Evolutionary conservation across 2,329 filamentous ascomycete species (phyloP).

Genomic region (Hypoxylon sp.): DNA sequence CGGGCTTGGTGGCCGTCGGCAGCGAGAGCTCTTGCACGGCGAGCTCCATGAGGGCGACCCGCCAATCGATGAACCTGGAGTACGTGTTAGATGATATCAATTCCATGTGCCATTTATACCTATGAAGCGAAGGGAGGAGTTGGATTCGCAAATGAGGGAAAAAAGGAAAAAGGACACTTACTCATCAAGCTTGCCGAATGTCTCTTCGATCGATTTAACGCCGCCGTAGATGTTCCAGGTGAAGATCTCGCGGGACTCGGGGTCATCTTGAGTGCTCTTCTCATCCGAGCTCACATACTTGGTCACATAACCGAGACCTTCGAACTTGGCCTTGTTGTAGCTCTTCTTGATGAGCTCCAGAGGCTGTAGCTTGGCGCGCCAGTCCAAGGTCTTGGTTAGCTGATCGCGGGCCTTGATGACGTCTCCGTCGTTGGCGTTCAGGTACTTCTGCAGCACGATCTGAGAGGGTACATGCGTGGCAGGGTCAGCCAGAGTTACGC

Average conservation of each 20-base stretch:
- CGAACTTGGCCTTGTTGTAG: slow-evolving; percentile 76
- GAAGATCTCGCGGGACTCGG: slow-evolving; percentile 67
- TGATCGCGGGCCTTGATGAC: slow-evolving; percentile 77
- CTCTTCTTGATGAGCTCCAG: slow-evolving; percentile 68
- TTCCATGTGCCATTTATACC: neutral
- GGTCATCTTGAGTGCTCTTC: slow-evolving; percentile 39
- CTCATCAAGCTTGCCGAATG: slow-evolving; percentile 84
- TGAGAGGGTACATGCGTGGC: slow-evolving; percentile 73
- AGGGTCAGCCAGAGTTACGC: slow-evolving; percentile 69
- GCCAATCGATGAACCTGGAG: slow-evolving; percentile 84
- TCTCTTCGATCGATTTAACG: slow-evolving; percentile 80
- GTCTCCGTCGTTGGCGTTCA: slow-evolving; percentile 86
- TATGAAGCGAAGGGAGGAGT: no score
- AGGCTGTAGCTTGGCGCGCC: slow-evolving; percentile 81
- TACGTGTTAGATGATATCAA: slow-evolving; percentile 1
- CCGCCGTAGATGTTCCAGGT: slow-evolving; percentile 95
- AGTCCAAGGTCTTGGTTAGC: slow-evolving; percentile 79
- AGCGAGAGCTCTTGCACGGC: slow-evolving; percentile 79
- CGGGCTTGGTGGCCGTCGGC: slow-evolving; percentile 70
- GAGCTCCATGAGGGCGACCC: slow-evolving; percentile 88
- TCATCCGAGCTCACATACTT: slow-evolving; percentile 65
- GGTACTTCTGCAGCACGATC: slow-evolving; percentile 90
- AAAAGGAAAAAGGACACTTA: slow-evolving; percentile 55
- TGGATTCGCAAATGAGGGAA: slow-evolving; percentile 1
- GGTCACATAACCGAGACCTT: slow-evolving; percentile 81